Evolutionary conservation across 148 eudicot species (phyloP), one percentile per base, ranked within the genome.

Genomic region (Chenopodium suecicum): DNA sequence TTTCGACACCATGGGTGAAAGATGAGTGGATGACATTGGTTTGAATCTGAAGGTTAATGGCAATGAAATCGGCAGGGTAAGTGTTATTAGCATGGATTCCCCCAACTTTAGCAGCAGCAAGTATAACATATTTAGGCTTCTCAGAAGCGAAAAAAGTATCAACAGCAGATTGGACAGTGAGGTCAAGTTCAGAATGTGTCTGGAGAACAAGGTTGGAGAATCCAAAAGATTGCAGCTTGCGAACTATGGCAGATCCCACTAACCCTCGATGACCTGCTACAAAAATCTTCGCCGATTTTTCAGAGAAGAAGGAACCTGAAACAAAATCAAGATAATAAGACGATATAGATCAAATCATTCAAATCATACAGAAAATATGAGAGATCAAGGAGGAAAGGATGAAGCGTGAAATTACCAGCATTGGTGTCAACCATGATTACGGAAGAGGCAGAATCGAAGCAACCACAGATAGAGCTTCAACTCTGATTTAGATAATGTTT

Each of bases 91-190:
- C 99, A 85, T 96, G 98, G 81, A 96, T 96, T 9, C 99, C 99
- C 34, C 99, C 99, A 47, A 96, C 99, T 78, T 96, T 96, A 29
- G 99, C 99, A 6, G 99, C 99, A n/a, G 99, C 98, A 74, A 96
- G 90, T 86, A 96, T 87, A 60, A 96, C 99, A 77, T 80, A 90
- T 41, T 68, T 84, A 31, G 99, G 99, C 66, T 90, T 91, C 77
- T 92, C 88, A 62, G 92, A 32, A 81, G 94, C 83, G 82, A 96
- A 96, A 86, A 96, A 96, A 65, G 92, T 58, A 63, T 91, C 88
- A 50, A 96, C 99, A 54, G 81, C 85, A 69, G 92, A 85, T 86
- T 96, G 99, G 82, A 70, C 60, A 7, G 99, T 94, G 71, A 96
- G 98, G 76, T 96, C 98, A 67, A 96, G 98, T 5, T 94, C 97